A percentile compares a stretch with the other conserved stretches of the same genome.
phyloP scores from a whole-genome alignment of 2,329 filamentous ascomycete species.

The Cytospora piceicola region DNA sequence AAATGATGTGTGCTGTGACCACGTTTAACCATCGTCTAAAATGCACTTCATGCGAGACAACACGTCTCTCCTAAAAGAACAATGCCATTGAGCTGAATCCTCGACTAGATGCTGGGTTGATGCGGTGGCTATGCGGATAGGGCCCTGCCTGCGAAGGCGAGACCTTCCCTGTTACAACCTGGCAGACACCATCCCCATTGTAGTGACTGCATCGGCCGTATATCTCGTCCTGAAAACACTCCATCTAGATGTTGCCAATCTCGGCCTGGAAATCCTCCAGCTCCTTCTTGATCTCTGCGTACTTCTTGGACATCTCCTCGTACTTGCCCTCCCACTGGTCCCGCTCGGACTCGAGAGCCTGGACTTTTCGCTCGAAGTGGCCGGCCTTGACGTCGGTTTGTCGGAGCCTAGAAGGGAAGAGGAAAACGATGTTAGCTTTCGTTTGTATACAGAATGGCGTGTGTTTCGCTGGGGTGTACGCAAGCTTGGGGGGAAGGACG shows the following conservation, averaged over 20 bases:
- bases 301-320: slow-evolving; percentile 95
- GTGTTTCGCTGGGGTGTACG: background rate
- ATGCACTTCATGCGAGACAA: slow-evolving; percentile 24
- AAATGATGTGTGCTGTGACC: slow-evolving; percentile 29
- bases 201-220: slow-evolving; percentile 12
- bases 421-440: slow-evolving; percentile 30
- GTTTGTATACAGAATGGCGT: background rate
- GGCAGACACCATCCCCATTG: slow-evolving; percentile 16
- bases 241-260: slow-evolving; percentile 84
- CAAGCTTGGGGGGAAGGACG: background rate
- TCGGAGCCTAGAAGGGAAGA: slow-evolving; percentile 70
- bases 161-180: slow-evolving; percentile 20
- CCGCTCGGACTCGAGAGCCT: slow-evolving; percentile 88
- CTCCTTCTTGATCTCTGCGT: slow-evolving; percentile 82
- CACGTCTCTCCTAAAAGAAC: slow-evolving; percentile 25
- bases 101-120: slow-evolving; percentile 21
- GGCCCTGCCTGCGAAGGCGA: slow-evolving; percentile 19
- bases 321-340: slow-evolving; percentile 98
- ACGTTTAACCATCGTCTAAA: slow-evolving; percentile 28
- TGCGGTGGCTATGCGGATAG: slow-evolving; percentile 13
- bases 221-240: slow-evolving; percentile 17
- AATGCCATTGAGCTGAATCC: slow-evolving; percentile 26
- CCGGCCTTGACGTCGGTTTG: slow-evolving; percentile 99
- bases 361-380: slow-evolving; percentile 99
- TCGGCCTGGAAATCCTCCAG: slow-evolving; percentile 87